Conservation (phyloP, 2,329 filamentous ascomycete genomes). For the Coniochaeta prunicola region DNA sequence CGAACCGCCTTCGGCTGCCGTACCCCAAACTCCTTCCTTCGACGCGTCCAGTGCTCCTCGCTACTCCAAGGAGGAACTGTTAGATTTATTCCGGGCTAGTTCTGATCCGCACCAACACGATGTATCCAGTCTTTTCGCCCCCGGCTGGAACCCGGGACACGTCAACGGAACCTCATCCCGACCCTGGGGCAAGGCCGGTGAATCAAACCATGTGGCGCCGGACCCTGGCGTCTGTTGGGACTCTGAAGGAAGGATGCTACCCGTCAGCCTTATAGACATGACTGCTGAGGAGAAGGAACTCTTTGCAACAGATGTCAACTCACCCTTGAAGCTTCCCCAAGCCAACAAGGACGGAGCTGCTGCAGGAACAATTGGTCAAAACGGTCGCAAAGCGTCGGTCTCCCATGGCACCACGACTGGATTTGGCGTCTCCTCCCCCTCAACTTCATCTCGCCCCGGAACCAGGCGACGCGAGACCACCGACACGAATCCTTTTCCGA, state of each 20-base stretch:
- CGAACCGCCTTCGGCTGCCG: slow-evolving; percentile 11
- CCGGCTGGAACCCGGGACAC: slow-evolving; percentile 72
- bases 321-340: slow-evolving; percentile 77
- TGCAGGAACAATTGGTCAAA: slow-evolving; percentile 40
- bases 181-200: slow-evolving; percentile 71
- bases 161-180: slow-evolving; percentile 50
- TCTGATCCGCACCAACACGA: slow-evolving; percentile 46
- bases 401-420: slow-evolving; percentile 60
- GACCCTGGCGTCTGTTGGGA: slow-evolving; percentile 96
- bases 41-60: slow-evolving; percentile 45
- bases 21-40: slow-evolving; percentile 13
- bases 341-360: slow-evolving; percentile 58
- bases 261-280: slow-evolving; percentile 68
- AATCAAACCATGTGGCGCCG: slow-evolving; percentile 59
- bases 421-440: slow-evolving; percentile 68
- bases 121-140: slow-evolving; percentile 61
- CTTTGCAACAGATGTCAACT: slow-evolving; percentile 85
- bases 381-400: slow-evolving; percentile 75
- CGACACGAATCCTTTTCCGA: slow-evolving; percentile 58
- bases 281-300: slow-evolving; percentile 57
- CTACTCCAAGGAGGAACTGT: slow-evolving; percentile 73
- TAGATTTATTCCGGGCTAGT: slow-evolving; percentile 59
- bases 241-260: slow-evolving; percentile 57
- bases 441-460: slow-evolving; percentile 61
- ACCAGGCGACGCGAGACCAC: slow-evolving; percentile 76